Percentiles rank a stretch among this genome's conserved stretches.
phyloP scores from a whole-genome alignment of 345 rosid species.

The Kandelia obovata region DNA sequence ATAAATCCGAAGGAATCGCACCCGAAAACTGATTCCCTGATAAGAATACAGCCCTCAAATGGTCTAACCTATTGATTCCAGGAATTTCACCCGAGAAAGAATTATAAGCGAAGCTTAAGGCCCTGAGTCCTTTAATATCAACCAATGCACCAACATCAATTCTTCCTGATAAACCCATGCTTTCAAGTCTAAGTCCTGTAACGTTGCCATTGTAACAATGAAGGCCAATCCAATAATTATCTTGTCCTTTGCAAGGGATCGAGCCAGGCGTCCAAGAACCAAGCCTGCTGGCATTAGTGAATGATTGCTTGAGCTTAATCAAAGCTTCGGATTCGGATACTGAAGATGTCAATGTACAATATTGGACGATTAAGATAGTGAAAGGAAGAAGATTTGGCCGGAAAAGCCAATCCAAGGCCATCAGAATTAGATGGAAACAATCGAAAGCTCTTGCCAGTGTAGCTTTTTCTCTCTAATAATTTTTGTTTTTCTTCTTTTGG shows the following conservation, averaged over 20 bases:
- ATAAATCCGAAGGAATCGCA: constrained; percentile 47
- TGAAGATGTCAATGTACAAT: constrained; percentile 16
- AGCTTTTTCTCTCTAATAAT: neutral
- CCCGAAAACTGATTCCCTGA: constrained; percentile 68
- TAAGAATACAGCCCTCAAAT: constrained; percentile 47
- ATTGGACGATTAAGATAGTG: constrained; percentile 17
- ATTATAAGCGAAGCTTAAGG: constrained; percentile 57
- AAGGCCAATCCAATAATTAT: constrained; percentile 49
- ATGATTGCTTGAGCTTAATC: constrained; percentile 50
- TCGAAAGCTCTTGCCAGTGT: constrained; percentile 14
- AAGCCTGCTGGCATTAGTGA: constrained; percentile 42
- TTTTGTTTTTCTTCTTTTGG: neutral
- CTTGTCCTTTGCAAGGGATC: constrained; percentile 40
- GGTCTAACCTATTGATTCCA: constrained; percentile 47
- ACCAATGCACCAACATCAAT: constrained; percentile 54
- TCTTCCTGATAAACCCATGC: constrained; percentile 59
- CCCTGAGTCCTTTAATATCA: constrained; percentile 21
- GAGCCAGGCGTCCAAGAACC: constrained; percentile 56
- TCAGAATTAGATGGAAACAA: constrained; percentile 33
- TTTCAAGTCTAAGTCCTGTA: constrained; percentile 49
- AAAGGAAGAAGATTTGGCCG: constrained; percentile 39
- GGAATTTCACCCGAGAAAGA: constrained; percentile 63
- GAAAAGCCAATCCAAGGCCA: constrained; percentile 61
- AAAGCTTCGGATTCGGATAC: constrained; percentile 51
- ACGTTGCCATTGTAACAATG: constrained; percentile 46